A percentile compares a stretch with the other conserved stretches of the same genome.
Evolutionary conservation across 208 protist species (phyloP).

Genomic region (Crithidia fasciculata): DNA sequence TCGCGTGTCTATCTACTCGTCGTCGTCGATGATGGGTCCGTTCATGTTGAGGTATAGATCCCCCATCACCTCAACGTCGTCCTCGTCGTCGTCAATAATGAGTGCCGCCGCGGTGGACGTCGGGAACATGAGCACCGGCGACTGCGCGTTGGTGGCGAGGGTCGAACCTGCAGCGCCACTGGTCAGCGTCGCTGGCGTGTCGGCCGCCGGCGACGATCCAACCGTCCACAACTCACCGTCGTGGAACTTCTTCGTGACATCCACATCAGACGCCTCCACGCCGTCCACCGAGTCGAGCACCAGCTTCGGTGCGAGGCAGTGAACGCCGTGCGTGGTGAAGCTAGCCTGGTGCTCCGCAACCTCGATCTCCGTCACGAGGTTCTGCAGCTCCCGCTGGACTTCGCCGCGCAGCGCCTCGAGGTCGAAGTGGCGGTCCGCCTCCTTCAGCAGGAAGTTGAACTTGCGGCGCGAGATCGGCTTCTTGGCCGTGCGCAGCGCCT

Average conservation of each 20-base stretch:
- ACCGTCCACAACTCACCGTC: constrained; percentile 45
- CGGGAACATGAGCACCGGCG: constrained; percentile 23
- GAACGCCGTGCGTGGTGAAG: constrained; percentile 67
- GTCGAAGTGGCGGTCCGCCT: constrained; percentile 73
- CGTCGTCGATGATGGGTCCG: constrained; percentile 87
- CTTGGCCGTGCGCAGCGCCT: constrained; percentile 66
- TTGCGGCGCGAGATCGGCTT: constrained; percentile 69
- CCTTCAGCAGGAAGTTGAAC: constrained; percentile 75
- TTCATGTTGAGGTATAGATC: constrained; percentile 82
- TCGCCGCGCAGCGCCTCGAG: constrained; percentile 63
- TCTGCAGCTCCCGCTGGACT: constrained; percentile 64
- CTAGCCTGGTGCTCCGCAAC: constrained; percentile 86
- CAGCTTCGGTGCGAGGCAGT: constrained; percentile 64
- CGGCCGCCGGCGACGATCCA: constrained; percentile 13
- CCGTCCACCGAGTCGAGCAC: constrained; percentile 35
- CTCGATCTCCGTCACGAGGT: constrained; percentile 75
- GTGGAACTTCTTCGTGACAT: constrained; percentile 67
- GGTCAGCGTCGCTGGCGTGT: constrained; percentile 25
- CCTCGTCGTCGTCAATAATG: constrained; percentile 66
- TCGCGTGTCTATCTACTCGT: constrained; percentile 30
- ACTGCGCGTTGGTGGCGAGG: constrained; percentile 7
- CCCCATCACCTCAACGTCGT: constrained; percentile 85
- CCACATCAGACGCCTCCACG: constrained; percentile 64
- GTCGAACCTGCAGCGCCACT: not conserved
- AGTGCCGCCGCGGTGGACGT: constrained; percentile 12